Evolutionary conservation across 768 basidiomycete genomes (phyloP).

Genomic region (Cystobasidium ongulense): DNA sequence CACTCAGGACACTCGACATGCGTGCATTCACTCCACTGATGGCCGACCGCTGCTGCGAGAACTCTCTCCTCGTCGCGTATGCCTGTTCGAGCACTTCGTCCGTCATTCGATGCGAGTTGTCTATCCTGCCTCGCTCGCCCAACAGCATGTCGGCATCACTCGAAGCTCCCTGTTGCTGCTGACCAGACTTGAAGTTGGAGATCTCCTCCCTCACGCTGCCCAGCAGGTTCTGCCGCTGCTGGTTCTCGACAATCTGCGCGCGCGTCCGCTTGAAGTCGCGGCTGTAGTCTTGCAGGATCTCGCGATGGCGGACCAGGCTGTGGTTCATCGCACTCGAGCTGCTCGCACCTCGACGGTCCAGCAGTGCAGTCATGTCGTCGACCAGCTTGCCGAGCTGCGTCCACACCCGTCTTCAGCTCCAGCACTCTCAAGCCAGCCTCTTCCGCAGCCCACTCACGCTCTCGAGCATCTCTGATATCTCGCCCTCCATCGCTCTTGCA

Average conservation of each 20-base stretch:
- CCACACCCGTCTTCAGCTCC: constrained; percentile 28
- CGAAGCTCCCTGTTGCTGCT: not conserved
- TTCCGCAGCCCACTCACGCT: constrained; percentile 55
- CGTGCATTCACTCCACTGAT: constrained; percentile 71
- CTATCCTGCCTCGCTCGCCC: constrained; percentile 78
- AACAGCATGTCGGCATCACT: constrained; percentile 65
- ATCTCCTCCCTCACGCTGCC: constrained; percentile 91
- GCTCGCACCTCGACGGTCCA: constrained; percentile 50
- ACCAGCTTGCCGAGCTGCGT: constrained; percentile 55
- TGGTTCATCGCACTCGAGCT: constrained; percentile 71
- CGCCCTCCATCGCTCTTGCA: constrained; percentile 62
- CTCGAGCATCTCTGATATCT: constrained; percentile 73
- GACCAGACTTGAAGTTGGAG: constrained; percentile 38
- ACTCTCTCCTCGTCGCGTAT: constrained; percentile 90
- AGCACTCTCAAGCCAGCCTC: constrained; percentile 22
- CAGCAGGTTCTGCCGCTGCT: constrained; percentile 79
- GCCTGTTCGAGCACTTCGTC: constrained; percentile 89
- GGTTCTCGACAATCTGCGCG: constrained; percentile 68
- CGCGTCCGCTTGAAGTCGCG: constrained; percentile 79
- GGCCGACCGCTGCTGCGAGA: constrained; percentile 67
- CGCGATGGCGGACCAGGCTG: constrained; percentile 79
- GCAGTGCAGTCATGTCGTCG: constrained; percentile 62
- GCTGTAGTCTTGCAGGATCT: constrained; percentile 77
- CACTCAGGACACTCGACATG: constrained; percentile 74
- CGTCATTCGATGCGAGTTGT: constrained; percentile 88